Conservation (phyloP, 345 rosid genomes). For the Populus deltoides region DNA sequence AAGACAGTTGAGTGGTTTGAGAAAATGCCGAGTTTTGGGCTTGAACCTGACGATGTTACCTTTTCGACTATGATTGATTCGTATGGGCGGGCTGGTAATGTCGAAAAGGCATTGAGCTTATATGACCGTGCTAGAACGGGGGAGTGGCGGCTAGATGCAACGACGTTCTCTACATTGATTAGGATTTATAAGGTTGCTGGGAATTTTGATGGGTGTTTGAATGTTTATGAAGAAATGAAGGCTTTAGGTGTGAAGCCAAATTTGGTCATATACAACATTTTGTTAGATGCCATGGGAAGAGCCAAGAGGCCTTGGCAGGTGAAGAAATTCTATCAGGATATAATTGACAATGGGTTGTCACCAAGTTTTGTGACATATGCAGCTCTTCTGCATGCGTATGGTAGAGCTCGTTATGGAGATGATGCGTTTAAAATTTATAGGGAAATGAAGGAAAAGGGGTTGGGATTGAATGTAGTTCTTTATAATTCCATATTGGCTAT, state of each 20-base stretch:
- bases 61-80: constrained; percentile 74
- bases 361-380: constrained; percentile 68
- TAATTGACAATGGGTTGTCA: constrained; percentile 54
- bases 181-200: constrained; percentile 55
- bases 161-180: constrained; percentile 69
- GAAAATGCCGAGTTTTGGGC: constrained; percentile 65
- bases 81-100: constrained; percentile 70
- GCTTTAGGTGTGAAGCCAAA: constrained; percentile 71
- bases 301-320: constrained; percentile 97
- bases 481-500: constrained; percentile 80
- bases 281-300: constrained; percentile 88
- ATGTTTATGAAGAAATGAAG: constrained; percentile 92
- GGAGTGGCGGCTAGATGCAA: constrained; percentile 70
- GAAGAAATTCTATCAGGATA: constrained; percentile 60
- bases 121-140: constrained; percentile 89
- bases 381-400: constrained; percentile 73
- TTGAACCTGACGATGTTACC: constrained; percentile 68
- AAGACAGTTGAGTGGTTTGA: constrained; percentile 89
- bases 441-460: constrained; percentile 77
- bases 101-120: constrained; percentile 72
- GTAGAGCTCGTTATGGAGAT: constrained; percentile 72
- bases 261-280: constrained; percentile 56
- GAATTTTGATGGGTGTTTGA: constrained; percentile 88
- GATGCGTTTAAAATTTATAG: constrained; percentile 64
- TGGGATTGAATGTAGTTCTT: constrained; percentile 55